These are phyloP conservation scores for Sequoiadendron giganteum DNA, from an alignment of 75 land plant species.

Conservation along the genomic window DNA sequence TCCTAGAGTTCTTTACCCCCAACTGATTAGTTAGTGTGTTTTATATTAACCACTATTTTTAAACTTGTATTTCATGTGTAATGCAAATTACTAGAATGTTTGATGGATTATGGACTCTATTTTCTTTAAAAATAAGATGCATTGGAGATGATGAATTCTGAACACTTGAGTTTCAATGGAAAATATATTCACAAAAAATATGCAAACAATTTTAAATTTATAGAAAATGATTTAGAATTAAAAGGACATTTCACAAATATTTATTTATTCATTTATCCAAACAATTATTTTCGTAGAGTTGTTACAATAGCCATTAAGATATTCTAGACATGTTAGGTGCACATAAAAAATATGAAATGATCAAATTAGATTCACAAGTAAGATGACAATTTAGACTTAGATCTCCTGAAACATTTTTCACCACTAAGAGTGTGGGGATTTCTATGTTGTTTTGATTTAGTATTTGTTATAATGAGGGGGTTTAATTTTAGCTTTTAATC, in stretches of 20 bases:
- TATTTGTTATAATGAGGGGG: neutral
- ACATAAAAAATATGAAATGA: neutral
- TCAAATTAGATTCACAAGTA: neutral
- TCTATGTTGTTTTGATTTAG: neutral
- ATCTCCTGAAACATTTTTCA: neutral
- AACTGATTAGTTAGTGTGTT: neutral
- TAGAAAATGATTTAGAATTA: neutral
- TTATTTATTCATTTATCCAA: neutral
- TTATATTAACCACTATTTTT: too few relatives aligned
- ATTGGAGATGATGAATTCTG: neutral
- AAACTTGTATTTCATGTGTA: too few relatives aligned
- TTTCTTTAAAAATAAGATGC: neutral
- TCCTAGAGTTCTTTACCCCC: neutral
- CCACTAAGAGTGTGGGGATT: neutral
- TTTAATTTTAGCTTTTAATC: too few relatives aligned
- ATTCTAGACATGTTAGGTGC: neutral
- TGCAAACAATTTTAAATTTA: neutral
- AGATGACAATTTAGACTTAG: neutral
- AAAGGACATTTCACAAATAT: neutral
- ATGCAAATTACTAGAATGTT: too few relatives aligned
- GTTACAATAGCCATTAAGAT: neutral
- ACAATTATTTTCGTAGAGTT: neutral
- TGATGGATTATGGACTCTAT: too few relatives aligned
- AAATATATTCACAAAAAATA: neutral
- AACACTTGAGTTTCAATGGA: neutral